Conservation (phyloP, 2,329 filamentous ascomycete species). For the Chaetomium strumarium region DNA sequence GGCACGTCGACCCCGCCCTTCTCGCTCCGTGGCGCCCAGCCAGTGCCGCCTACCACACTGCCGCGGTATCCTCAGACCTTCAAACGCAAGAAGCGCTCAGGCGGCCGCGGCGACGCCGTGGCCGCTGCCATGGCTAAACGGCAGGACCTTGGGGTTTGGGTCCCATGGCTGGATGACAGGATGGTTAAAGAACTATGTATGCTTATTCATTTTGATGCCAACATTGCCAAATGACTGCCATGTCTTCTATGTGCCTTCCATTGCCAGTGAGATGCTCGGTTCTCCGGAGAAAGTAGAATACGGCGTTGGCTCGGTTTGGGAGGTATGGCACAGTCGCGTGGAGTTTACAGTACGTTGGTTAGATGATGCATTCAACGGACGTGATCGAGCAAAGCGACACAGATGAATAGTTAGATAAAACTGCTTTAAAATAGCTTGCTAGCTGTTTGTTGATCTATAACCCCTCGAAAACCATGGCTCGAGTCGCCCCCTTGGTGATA, state of each 20-base stretch:
- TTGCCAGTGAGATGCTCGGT: slow-evolving; percentile 1
- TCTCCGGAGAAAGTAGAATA: neutral
- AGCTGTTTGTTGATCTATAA: no score
- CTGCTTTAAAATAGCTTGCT: no score
- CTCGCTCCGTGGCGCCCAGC: slow-evolving; percentile 9
- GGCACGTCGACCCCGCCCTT: slow-evolving; percentile 11
- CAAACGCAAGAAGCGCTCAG: slow-evolving; percentile 2
- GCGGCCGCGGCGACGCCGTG: slow-evolving; percentile 4
- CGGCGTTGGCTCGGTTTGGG: no score
- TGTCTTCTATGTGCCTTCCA: neutral
- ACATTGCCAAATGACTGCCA: neutral
- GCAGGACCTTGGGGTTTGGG: slow-evolving; percentile 3
- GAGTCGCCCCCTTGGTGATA: no score
- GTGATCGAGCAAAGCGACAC: no score
- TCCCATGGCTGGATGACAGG: slow-evolving; percentile 4
- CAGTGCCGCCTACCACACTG: slow-evolving; percentile 4
- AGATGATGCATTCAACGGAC: no score
- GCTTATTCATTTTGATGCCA: neutral
- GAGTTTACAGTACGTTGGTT: no score
- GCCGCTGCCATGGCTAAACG: slow-evolving; percentile 2
- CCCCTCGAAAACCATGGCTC: no score
- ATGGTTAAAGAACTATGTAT: slow-evolving; percentile 1
- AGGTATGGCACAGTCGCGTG: no score
- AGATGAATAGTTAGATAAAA: no score
- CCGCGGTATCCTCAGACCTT: slow-evolving; percentile 1